Base-by-base conservation (phyloP, 768 basidiomycete species). In the Hericium erinaceus region DNA sequence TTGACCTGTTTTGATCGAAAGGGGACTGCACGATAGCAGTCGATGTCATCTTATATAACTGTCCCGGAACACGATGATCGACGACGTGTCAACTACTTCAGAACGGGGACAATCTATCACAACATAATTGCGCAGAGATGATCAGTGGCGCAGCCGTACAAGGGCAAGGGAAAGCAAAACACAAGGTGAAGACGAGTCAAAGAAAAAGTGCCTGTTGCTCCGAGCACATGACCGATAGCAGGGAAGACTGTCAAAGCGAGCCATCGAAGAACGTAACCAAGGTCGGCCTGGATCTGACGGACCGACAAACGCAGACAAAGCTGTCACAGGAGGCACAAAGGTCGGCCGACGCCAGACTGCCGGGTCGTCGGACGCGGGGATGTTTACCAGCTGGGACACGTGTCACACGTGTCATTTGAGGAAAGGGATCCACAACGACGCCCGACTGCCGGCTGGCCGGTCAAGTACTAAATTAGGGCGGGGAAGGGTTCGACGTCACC, bases 261-360 rank as follows among this genome's bases (percentile, higher is more conserved):
- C 26, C 49, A 22, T 15, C 15, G 44, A 41, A 38, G 16, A 55
- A 54, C 57, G 52, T 57, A 49, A 44, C 52, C 59, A 59, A 58
- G 59, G 33, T 18, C 13, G 55, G 58, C 55, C 60, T 60, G 59
- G 60, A 61, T 61, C 58, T 61, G 60, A 3, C 3, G 52, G 54
- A 51, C 58, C 58, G 53, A 60, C 16, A 44, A 44, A 44, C 16
- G 18, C 41, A 44, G 41, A 44, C 41, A 44, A 44, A 9, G 41
- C 41, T 44, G 41, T 44, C 60, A 41, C 60, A 22, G 60, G 59
- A 59, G 59, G 59, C 60, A 54, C 55, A 49, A 48, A 55, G 54
- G 49, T 48, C 16, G 18, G 41, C 16, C 41, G 41, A 44, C 9
- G 16, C 41, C 41, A 18, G 41, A 5, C 16, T 15, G 15, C 16